Base-by-base conservation (phyloP, 1,284 basidiomycete species). In the Trichosporon ovoides region DNA sequence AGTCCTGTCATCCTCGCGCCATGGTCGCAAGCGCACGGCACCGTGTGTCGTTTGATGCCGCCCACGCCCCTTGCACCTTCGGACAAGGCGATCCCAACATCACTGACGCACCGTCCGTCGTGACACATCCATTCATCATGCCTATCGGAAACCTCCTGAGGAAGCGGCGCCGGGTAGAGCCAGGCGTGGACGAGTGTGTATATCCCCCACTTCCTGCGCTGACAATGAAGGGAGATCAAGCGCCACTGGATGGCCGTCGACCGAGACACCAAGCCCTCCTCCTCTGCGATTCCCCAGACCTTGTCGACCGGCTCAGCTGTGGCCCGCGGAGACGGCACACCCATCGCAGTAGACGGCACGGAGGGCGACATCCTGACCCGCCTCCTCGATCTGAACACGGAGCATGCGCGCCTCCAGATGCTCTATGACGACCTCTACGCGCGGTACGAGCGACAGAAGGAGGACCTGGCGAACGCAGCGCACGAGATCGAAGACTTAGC, bases 81-180 rank as follows among this genome's bases (percentile, higher is more conserved):
- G 9, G n/a, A n/a, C n/a, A n/a, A n/a, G n/a, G n/a, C n/a, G n/a
- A n/a, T n/a, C n/a, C n/a, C n/a, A n/a, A n/a, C n/a, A n/a, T n/a
- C n/a, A n/a, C n/a, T n/a, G n/a, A n/a, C n/a, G n/a, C n/a, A n/a
- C n/a, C n/a, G n/a, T n/a, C n/a, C 9, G 28, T 31, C 28, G 28
- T 4, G 28, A 4, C 5, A 31, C 28, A 31, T 28, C 43, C 22
- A 48, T 11, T 16, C 28, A 28, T 7, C 5, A 48, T 48, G 43
- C 43, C 43, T 22, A 11, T 48, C 16, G 43, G 43, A 11, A 16
- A 7, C 4, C 43, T 48, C 14, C 43, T 48, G 24, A 22, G 43
- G 14, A 48, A 48, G 22, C 43, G 43, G 14, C 43, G 43, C 43
- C 24, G 43, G 43, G 43, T 48, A 22, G 43, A 48, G 22, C 43